These are phyloP conservation scores for Strobilomyces confusus DNA, from an alignment of 768 basidiomycete genomes.

Conservation along the genomic window DNA sequence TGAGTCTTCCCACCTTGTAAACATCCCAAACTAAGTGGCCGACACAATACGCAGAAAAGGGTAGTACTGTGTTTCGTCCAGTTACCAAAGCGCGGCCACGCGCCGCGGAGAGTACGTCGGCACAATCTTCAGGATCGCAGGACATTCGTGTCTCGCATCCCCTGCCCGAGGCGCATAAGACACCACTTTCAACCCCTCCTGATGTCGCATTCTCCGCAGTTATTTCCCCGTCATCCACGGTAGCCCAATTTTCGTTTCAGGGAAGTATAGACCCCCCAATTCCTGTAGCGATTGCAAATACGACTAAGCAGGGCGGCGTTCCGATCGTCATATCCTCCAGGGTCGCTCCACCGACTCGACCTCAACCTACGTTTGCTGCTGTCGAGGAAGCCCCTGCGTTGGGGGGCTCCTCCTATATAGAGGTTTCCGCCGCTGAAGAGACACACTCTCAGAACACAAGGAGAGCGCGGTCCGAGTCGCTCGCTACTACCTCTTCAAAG, in stretches of 20 bases:
- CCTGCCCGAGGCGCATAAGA: slow-evolving; percentile 3
- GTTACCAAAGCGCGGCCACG: slow-evolving; percentile 54
- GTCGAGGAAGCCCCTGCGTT: neutral
- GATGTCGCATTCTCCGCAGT: neutral
- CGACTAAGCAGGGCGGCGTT: slow-evolving; percentile 6
- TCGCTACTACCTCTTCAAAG: slow-evolving; percentile 20
- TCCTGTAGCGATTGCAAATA: neutral
- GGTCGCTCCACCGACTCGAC: neutral
- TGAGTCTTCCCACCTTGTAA: slow-evolving; percentile 40
- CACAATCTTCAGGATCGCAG: slow-evolving; percentile 13
- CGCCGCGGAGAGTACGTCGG: slow-evolving; percentile 21
- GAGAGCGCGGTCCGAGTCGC: slow-evolving; percentile 16
- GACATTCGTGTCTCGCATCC: slow-evolving; percentile 13
- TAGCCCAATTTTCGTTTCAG: slow-evolving; percentile 9
- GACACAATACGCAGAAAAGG: slow-evolving; percentile 52
- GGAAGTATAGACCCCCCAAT: neutral
- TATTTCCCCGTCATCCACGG: slow-evolving; percentile 1
- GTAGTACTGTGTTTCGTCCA: slow-evolving; percentile 66
- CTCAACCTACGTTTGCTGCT: neutral
- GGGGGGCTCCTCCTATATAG: slow-evolving; percentile 14
- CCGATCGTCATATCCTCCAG: slow-evolving; percentile 21
- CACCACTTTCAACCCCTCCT: neutral
- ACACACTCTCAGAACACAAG: slow-evolving; percentile 15
- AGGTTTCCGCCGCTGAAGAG: slow-evolving; percentile 12
- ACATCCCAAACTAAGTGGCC: neutral